Evolutionary conservation across 2,329 filamentous ascomycete species (phyloP).

Genomic region (Paradendryphiella salina): DNA sequence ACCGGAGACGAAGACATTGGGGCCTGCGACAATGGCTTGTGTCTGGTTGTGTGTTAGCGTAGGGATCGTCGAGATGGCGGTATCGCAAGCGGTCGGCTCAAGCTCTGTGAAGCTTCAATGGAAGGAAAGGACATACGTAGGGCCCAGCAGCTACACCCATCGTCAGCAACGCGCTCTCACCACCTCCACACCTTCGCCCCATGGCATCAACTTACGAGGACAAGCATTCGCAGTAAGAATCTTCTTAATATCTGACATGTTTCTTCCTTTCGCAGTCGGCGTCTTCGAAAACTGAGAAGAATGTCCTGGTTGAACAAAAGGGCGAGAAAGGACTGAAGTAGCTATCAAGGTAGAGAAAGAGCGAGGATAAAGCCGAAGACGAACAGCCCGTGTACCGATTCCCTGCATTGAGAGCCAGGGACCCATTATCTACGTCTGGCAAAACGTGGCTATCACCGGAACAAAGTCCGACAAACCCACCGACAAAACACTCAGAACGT

Average conservation of each 20-base stretch:
- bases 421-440: constrained; percentile 23
- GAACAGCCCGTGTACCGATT: too few species aligned
- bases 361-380: background rate
- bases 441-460: constrained; percentile 32
- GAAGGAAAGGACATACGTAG: constrained; percentile 46
- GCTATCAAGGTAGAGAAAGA: background rate
- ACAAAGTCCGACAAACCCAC: background rate
- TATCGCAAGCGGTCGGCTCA: background rate
- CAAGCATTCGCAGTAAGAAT: constrained; percentile 49
- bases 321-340: too few species aligned
- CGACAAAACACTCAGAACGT: background rate
- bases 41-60: constrained; percentile 8
- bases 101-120: background rate
- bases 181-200: constrained; percentile 11
- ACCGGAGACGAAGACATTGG: constrained; percentile 71
- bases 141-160: constrained; percentile 47
- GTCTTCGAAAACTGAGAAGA: background rate
- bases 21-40: constrained; percentile 68
- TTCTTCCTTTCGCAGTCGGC: constrained; percentile 21
- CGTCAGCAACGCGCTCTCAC: constrained; percentile 1
- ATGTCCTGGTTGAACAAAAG: too few species aligned
- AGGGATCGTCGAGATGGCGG: too few species aligned
- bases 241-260: constrained; percentile 52
- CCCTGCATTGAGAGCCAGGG: background rate
- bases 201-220: constrained; percentile 44